These are phyloP conservation scores for Ceriops decandra DNA, from an alignment of 345 rosid genomes.

Conservation along the genomic window DNA sequence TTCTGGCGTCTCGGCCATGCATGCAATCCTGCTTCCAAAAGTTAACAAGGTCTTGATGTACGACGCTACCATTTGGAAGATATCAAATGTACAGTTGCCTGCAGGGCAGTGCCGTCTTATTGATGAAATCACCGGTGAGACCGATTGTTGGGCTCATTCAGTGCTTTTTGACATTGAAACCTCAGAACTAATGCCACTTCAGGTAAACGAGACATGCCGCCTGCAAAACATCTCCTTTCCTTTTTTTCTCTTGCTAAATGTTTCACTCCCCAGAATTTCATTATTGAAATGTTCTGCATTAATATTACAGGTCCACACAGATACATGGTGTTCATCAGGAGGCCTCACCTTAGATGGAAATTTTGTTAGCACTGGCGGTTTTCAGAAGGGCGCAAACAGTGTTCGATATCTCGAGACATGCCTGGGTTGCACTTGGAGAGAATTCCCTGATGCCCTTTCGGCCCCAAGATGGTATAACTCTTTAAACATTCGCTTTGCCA, in stretches of 20 bases:
- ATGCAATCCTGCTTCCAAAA: slow-evolving; percentile 17
- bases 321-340: slow-evolving; percentile 98
- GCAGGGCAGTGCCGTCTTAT: neutral
- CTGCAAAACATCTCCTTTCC: neutral
- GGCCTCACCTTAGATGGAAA: slow-evolving; percentile 64
- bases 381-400: slow-evolving; percentile 53
- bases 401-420: slow-evolving; percentile 48
- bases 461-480: slow-evolving; percentile 54
- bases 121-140: neutral
- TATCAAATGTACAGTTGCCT: slow-evolving; percentile 11
- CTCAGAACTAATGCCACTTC: slow-evolving; percentile 7
- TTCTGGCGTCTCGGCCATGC: slow-evolving; percentile 27
- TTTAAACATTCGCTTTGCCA: too few species aligned
- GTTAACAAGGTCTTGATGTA: slow-evolving; percentile 22
- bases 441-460: slow-evolving; percentile 59
- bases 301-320: slow-evolving; percentile 46
- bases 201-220: slow-evolving; percentile 1
- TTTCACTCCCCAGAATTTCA: neutral
- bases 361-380: slow-evolving; percentile 77
- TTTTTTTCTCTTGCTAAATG: neutral
- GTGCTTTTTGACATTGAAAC: slow-evolving; percentile 15
- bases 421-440: slow-evolving; percentile 52
- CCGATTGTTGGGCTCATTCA: slow-evolving; percentile 17
- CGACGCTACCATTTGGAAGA: slow-evolving; percentile 14
- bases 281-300: neutral